A percentile compares a stretch with the other conserved stretches of the same genome.
Evolutionary conservation across 208 protist species (phyloP).

Genomic region (Angomonas deanei): DNA sequence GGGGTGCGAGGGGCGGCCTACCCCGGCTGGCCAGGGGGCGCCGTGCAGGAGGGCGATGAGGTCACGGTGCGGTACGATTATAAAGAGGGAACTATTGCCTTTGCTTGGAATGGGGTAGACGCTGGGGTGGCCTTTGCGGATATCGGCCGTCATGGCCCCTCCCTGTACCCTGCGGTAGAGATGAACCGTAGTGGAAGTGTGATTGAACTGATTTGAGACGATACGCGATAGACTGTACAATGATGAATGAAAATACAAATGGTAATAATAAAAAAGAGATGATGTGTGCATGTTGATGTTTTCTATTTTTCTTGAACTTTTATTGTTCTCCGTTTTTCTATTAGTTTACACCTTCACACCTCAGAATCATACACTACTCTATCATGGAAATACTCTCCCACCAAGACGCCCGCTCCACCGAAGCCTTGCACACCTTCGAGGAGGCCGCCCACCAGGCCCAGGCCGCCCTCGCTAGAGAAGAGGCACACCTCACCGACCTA

Average conservation of each 20-base stretch:
- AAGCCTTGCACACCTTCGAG: conserved; percentile 34
- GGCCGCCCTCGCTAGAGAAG: conserved; percentile 29
- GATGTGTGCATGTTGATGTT: not conserved
- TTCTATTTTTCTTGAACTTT: not conserved
- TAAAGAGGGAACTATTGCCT: conserved; percentile 20
- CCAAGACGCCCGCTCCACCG: conserved; percentile 25
- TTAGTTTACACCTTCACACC: not conserved
- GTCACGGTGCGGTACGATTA: conserved; percentile 27
- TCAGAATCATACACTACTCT: not conserved
- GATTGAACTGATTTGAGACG: conserved; percentile 36
- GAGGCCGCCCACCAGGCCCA: conserved; percentile 32
- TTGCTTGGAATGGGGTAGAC: conserved; percentile 33
- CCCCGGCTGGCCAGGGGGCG: not conserved
- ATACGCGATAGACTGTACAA: not conserved
- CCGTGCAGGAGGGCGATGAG: conserved; percentile 23
- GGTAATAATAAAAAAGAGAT: not conserved
- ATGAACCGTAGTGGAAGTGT: conserved; percentile 30
- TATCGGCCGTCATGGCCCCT: conserved; percentile 15
- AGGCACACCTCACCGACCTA: conserved; percentile 18
- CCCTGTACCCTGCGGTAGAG: conserved; percentile 54
- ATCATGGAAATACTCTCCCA: conserved; percentile 23
- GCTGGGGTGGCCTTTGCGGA: conserved; percentile 39
- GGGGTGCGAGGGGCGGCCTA: not conserved
- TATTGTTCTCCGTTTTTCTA: not conserved
- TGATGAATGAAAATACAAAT: not conserved